phyloP scores from a whole-genome alignment of 345 rosid genomes.

The Ceriops decandra region DNA sequence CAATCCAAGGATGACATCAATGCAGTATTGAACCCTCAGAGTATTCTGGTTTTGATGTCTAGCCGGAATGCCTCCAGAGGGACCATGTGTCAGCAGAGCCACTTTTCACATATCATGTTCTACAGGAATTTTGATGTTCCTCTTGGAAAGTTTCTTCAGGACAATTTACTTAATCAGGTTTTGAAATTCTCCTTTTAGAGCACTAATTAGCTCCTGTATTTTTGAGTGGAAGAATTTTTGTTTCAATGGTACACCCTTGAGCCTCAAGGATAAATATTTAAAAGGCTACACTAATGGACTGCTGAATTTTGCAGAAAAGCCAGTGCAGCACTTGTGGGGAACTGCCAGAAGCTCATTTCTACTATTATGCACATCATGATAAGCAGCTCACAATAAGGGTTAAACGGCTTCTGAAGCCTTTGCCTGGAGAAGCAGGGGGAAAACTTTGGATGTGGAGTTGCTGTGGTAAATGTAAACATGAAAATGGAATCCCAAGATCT shows the following conservation, averaged over 20 bases:
- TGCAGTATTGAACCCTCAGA: conserved; percentile 48
- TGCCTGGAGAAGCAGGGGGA: conserved; percentile 68
- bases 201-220: background rate
- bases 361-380: conserved; percentile 76
- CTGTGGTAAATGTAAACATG: conserved; percentile 68
- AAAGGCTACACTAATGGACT: conserved; percentile 23
- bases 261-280: conserved; percentile 1
- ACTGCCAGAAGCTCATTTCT: conserved; percentile 71
- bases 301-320: conserved; percentile 51
- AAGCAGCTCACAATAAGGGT: conserved; percentile 76
- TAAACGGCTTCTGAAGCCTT: conserved; percentile 46
- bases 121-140: conserved; percentile 85
- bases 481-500: conserved; percentile 43
- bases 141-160: conserved; percentile 75
- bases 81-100: conserved; percentile 81
- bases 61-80: conserved; percentile 64
- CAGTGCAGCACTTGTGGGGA: conserved; percentile 57
- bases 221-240: background rate
- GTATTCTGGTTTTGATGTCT: conserved; percentile 93
- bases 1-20: conserved; percentile 42
- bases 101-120: conserved; percentile 87
- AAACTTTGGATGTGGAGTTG: conserved; percentile 99
- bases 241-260: too few relatives aligned
- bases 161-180: conserved; percentile 84
- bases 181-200: conserved; percentile 10